Evolutionary conservation across 805 yeast genomes (phyloP).

Genomic region (Candida palmyrensis): DNA sequence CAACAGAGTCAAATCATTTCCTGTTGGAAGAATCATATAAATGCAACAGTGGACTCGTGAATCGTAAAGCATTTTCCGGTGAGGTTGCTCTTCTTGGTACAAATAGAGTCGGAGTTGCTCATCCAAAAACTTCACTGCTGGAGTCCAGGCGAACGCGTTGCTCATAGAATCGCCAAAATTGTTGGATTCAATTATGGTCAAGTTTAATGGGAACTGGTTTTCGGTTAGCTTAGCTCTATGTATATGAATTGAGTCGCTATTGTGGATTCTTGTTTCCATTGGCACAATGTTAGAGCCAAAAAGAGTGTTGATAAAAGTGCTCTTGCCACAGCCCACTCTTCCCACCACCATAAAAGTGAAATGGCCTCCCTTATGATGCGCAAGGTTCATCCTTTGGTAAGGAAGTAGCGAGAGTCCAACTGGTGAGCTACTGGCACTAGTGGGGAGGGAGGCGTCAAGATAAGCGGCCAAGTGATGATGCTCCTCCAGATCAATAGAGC

Average conservation of each 20-base stretch:
- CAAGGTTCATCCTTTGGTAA: constrained; percentile 19
- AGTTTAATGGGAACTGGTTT: constrained; percentile 50
- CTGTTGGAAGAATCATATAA: constrained; percentile 72
- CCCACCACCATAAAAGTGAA: constrained; percentile 38
- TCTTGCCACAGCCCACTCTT: constrained; percentile 48
- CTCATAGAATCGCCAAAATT: constrained; percentile 69
- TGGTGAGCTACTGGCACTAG: constrained; percentile 1
- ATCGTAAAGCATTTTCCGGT: constrained; percentile 39
- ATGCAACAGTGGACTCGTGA: constrained; percentile 79
- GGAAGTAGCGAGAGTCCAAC: constrained; percentile 25
- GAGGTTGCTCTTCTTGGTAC: constrained; percentile 56
- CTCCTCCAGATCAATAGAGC: too few species aligned
- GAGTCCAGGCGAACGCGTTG: constrained; percentile 27
- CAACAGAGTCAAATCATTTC: constrained; percentile 39
- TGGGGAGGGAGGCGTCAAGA: not conserved
- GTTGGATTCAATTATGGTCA: constrained; percentile 65
- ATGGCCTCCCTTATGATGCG: constrained; percentile 23
- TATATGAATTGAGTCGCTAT: constrained; percentile 25
- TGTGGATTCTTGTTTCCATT: constrained; percentile 26
- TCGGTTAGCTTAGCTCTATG: constrained; percentile 54
- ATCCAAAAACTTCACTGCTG: constrained; percentile 66
- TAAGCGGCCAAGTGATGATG: too few species aligned
- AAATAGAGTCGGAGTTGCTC: constrained; percentile 66
- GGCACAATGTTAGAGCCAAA: constrained; percentile 36
- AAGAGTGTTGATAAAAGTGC: constrained; percentile 75